Evolutionary conservation across 257 asterid species (phyloP), one percentile per base, ranked within the genome.

Genomic region (Solanum rostratum): DNA sequence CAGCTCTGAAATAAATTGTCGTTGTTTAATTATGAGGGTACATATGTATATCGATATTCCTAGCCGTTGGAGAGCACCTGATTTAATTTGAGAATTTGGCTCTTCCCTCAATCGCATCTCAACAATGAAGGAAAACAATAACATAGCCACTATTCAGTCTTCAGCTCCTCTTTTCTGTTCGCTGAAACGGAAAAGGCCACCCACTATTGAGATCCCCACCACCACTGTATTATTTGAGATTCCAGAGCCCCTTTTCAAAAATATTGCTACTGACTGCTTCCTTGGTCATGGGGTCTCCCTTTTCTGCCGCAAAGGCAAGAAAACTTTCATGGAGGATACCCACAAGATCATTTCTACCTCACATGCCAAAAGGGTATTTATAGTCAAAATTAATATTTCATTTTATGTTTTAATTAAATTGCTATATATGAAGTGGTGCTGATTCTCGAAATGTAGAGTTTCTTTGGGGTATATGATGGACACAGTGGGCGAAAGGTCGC

Each of bases 381-480:
- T n/a, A n/a, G n/a, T n/a, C n/a, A n/a, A n/a, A n/a, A n/a, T n/a
- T n/a, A n/a, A n/a, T 24, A 3, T 37, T 24, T 11, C 11, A 27
- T 63, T 63, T 2, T 2, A 14, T 63, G 20, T 63, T 63, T 29
- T 63, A 63, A 63, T 62, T 62, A 29, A 55, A 12, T 62, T 59
- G 27, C 7, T 8, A 8, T 9, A 2, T 55, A 55, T 55, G 63
- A 29, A 65, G 29, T 29, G 43, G 43, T 14, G 29, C 41, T 65
- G 41, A 33, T 65, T 29, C n/a, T 62, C 27, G 45, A 27, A 84
- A 57, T 92, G 88, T 74, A 94, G 98, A 90, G 86, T 12, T 96
- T 94, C 87, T 96, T 96, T 86, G 98, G 98, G 71, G 99, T 96
- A 15, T 96, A 96, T 87, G 98, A 96, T 92, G 99, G 99, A 73